Conservation (phyloP, 345 rosid species). For the Ceriops decandra region DNA sequence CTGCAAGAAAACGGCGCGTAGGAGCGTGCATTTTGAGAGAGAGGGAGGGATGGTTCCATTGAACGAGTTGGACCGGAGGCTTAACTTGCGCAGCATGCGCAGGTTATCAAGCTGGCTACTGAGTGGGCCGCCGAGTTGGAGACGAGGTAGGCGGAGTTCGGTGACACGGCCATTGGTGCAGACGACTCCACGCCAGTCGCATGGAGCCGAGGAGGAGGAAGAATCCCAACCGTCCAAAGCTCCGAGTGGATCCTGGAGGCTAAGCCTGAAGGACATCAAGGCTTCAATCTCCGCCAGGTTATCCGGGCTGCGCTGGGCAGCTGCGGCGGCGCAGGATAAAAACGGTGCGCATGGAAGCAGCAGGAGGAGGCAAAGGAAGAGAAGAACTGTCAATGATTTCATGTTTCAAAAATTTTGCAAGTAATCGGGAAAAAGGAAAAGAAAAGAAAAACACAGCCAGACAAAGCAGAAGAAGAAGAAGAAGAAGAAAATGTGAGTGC, state of each 20-base stretch:
- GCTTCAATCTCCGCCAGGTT: slow-evolving; percentile 60
- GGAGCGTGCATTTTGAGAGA: slow-evolving; percentile 63
- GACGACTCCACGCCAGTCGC: slow-evolving; percentile 87
- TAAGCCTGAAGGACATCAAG: slow-evolving; percentile 62
- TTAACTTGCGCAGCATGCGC: slow-evolving; percentile 53
- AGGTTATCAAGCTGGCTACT: slow-evolving; percentile 49
- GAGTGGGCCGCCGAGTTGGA: slow-evolving; percentile 71
- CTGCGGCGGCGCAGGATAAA: slow-evolving; percentile 8
- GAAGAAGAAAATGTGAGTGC: neutral
- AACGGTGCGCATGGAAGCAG: slow-evolving; percentile 20
- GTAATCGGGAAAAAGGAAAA: neutral
- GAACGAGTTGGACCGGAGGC: slow-evolving; percentile 69
- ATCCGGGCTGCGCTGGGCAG: slow-evolving; percentile 28
- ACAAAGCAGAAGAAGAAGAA: neutral
- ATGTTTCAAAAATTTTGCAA: too few species aligned
- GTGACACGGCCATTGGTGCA: slow-evolving; percentile 57
- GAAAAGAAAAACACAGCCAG: too few species aligned
- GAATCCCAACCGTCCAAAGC: slow-evolving; percentile 71
- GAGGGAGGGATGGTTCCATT: slow-evolving; percentile 74
- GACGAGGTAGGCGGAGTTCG: slow-evolving; percentile 70
- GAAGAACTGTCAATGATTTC: neutral
- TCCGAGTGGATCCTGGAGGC: slow-evolving; percentile 70
- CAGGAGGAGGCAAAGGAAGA: neutral
- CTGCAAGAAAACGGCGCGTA: slow-evolving; percentile 71
- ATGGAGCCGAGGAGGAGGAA: slow-evolving; percentile 66